Percentiles rank a stretch among this genome's conserved stretches.
Evolutionary conservation across 495 filamentous ascomycete genomes (phyloP).

Genomic region (Xylaria grammica): DNA sequence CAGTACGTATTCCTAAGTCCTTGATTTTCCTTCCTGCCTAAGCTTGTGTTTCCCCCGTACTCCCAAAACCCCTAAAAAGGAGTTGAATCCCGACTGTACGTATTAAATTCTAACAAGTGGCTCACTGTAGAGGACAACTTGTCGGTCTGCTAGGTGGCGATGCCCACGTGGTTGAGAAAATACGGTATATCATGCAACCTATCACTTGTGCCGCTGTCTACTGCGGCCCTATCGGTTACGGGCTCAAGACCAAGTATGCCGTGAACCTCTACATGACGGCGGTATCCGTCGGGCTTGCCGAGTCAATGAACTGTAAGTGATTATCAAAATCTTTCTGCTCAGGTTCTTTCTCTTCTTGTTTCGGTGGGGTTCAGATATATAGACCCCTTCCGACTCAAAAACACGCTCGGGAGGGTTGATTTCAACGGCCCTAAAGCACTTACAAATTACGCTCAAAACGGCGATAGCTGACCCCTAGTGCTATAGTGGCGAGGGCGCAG

Average conservation of each 20-base stretch:
- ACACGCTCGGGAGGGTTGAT: too few relatives aligned
- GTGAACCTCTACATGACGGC: conserved; percentile 24
- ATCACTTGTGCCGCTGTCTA: conserved; percentile 20
- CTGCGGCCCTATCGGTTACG: conserved; percentile 20
- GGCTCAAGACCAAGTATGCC: conserved; percentile 21
- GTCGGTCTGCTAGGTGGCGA: conserved; percentile 25
- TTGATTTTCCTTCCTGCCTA: too few relatives aligned
- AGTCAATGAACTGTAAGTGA: conserved; percentile 19
- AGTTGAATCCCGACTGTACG: too few relatives aligned
- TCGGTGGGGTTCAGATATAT: not conserved
- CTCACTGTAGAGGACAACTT: conserved; percentile 3
- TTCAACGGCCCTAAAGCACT: too few relatives aligned
- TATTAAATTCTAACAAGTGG: too few relatives aligned
- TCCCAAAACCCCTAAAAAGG: too few relatives aligned
- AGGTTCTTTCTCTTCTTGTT: not conserved
- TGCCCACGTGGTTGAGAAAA: not conserved
- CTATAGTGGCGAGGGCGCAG: conserved; percentile 9
- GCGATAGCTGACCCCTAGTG: not conserved
- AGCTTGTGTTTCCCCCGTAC: too few relatives aligned
- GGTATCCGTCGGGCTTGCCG: conserved; percentile 19
- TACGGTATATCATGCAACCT: conserved; percentile 11
- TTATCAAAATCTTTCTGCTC: not conserved
- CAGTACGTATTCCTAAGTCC: not conserved
- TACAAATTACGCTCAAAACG: not conserved
- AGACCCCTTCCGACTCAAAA: too few relatives aligned